Base-by-base conservation (phyloP, 495 filamentous ascomycete genomes). In the Neurospora sublineolata region DNA sequence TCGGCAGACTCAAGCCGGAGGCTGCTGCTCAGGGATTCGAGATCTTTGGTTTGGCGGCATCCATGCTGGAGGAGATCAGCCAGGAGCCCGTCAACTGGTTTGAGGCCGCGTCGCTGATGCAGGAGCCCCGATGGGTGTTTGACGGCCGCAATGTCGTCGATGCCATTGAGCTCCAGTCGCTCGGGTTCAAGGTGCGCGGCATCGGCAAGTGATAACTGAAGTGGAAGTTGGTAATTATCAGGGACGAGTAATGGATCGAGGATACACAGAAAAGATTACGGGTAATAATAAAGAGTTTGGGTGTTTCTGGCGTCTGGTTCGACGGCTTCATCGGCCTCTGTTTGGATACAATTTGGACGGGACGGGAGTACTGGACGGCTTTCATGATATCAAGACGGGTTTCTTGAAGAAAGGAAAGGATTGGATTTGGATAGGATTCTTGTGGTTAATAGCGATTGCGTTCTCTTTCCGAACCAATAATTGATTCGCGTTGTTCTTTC, bases 121-220 rank as follows among this genome's bases (percentile, higher is more conserved):
- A 84, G 64, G 86, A 89, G 70, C 91, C 91, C 3, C 87, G 85
- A 72, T 90, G 87, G 82, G 80, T 93, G 6, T 93, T 93, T 77
- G 91, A 93, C 71, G 91, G 91, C 18, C 85, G 89, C 3, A 79
- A 79, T 67, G 73, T 78, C 14, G 75, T 77, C 33, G 60, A 79
- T 44, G 44, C 42, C 4, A 20, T 72, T 8, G 76, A 78, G 68
- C 76, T 79, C 23, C 71, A 78, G 38, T 68, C 71, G 8, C 69
- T 79, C 0, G 78, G 78, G 0, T 79, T 79, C 68, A 71, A 71
- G 71, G 78, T 78, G 1, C 39, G 73, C 18, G 76, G 75, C 1
- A 75, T 78, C 39, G 78, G 77, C 64, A 79, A 79, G 52, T 75
- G 73, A 6, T 37, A 52, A 27, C 11, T 58, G 46, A 58, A 52